Evolutionary conservation across 345 rosid species (phyloP).

Genomic region (Citrus hindsii): DNA sequence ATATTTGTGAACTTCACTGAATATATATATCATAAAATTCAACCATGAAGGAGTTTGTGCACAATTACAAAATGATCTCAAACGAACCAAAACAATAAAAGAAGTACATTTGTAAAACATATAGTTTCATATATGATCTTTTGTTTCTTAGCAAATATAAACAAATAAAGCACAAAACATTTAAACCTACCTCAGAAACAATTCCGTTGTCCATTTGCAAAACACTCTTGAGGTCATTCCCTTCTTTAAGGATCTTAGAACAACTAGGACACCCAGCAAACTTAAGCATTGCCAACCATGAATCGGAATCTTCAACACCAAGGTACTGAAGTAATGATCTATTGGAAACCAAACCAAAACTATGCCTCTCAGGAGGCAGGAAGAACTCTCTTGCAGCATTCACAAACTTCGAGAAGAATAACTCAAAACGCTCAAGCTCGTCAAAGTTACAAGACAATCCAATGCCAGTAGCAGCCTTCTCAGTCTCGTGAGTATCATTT

Average conservation of each 20-base stretch:
- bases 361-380: conserved; percentile 61
- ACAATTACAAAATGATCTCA: not conserved
- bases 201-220: conserved; percentile 44
- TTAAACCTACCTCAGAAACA: conserved; percentile 56
- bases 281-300: conserved; percentile 64
- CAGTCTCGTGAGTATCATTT: conserved; percentile 32
- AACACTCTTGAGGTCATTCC: conserved; percentile 45
- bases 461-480: conserved; percentile 18
- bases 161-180: not conserved
- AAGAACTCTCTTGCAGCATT: conserved; percentile 57
- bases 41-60: not conserved
- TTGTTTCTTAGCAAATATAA: not conserved
- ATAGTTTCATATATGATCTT: too few relatives aligned
- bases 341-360: conserved; percentile 75
- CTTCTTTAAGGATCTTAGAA: conserved; percentile 60
- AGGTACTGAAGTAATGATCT: conserved; percentile 51
- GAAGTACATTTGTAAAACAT: too few relatives aligned
- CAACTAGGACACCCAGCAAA: conserved; percentile 72
- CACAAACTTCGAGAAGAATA: conserved; percentile 58
- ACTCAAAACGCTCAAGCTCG: conserved; percentile 61
- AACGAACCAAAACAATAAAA: not conserved
- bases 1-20: not conserved
- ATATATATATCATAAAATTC: not conserved
- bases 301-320: conserved; percentile 43
- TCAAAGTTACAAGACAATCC: conserved; percentile 53